Conservation (phyloP, 192 early-diverging fungal species). For the Helicostylum pulchrum region DNA sequence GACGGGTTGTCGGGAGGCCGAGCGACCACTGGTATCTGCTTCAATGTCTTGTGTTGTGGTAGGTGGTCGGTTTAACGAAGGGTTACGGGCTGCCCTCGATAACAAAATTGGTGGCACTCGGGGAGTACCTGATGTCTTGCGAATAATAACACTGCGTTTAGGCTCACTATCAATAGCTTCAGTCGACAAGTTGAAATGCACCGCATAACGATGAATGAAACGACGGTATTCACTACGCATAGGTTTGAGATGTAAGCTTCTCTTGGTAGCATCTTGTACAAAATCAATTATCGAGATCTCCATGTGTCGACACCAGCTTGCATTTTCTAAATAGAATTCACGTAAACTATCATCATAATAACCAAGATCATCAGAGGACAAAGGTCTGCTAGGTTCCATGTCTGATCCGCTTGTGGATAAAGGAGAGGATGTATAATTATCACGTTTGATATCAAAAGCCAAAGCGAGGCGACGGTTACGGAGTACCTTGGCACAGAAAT, state of each 20-base stretch:
- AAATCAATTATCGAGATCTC: constrained; percentile 67
- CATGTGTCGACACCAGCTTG: constrained; percentile 63
- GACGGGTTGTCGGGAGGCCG: constrained; percentile 43
- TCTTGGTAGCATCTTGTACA: constrained; percentile 52
- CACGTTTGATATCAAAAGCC: constrained; percentile 65
- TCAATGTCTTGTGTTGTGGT: background rate
- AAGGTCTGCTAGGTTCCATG: background rate
- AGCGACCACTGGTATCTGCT: background rate
- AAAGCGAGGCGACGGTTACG: constrained; percentile 78
- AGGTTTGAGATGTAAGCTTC: constrained; percentile 61
- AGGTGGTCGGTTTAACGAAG: constrained; percentile 14
- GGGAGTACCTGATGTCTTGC: constrained; percentile 42
- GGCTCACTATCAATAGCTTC: constrained; percentile 82
- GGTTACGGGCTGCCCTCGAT: constrained; percentile 36
- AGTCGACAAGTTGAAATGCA: constrained; percentile 68
- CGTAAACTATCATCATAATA: constrained; percentile 63
- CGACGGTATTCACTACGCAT: constrained; percentile 63
- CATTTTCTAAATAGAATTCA: constrained; percentile 61
- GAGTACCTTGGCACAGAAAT: constrained; percentile 71
- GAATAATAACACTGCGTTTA: constrained; percentile 61
- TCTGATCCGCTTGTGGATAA: constrained; percentile 20
- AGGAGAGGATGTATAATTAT: constrained; percentile 22
- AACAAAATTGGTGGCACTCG: constrained; percentile 37
- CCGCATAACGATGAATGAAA: constrained; percentile 70
- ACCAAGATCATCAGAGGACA: constrained; percentile 26